phyloP scores from a whole-genome alignment of 2,329 filamentous ascomycete genomes.

The Aspergillus carbonarius region DNA sequence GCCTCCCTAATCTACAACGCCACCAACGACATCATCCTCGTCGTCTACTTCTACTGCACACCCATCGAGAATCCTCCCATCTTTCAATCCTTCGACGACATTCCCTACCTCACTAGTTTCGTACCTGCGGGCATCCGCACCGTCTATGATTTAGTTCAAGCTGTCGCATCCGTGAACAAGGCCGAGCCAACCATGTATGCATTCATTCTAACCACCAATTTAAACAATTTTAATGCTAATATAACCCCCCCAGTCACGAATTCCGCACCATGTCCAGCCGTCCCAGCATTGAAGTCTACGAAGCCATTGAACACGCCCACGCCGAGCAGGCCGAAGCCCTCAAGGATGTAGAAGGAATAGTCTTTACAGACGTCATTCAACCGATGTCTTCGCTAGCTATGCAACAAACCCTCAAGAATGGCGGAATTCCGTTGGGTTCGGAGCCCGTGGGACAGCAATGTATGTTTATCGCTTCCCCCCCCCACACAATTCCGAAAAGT shows the following conservation, averaged over 20 bases:
- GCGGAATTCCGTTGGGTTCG: constrained; percentile 13
- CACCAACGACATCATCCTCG: constrained; percentile 7
- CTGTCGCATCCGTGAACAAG: constrained; percentile 4
- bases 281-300: constrained; percentile 10
- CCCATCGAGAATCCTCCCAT: constrained; percentile 6
- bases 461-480: background rate
- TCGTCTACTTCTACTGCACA: constrained; percentile 9
- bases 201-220: background rate
- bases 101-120: constrained; percentile 4
- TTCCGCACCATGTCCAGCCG: constrained; percentile 16
- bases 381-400: constrained; percentile 12
- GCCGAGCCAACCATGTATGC: background rate
- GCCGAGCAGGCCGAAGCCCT: constrained; percentile 5
- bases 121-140: constrained; percentile 8
- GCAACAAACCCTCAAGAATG: background rate
- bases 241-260: constrained; percentile 11
- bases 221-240: background rate
- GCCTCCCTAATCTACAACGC: constrained; percentile 12
- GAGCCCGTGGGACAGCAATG: constrained; percentile 10
- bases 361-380: constrained; percentile 13
- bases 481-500: background rate
- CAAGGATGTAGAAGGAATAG: constrained; percentile 4
- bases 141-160: constrained; percentile 9
- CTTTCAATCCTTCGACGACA: constrained; percentile 10
- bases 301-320: constrained; percentile 9